Evolutionary conservation across 2,329 filamentous ascomycete species (phyloP).

Genomic region (Fusarium buharicum): DNA sequence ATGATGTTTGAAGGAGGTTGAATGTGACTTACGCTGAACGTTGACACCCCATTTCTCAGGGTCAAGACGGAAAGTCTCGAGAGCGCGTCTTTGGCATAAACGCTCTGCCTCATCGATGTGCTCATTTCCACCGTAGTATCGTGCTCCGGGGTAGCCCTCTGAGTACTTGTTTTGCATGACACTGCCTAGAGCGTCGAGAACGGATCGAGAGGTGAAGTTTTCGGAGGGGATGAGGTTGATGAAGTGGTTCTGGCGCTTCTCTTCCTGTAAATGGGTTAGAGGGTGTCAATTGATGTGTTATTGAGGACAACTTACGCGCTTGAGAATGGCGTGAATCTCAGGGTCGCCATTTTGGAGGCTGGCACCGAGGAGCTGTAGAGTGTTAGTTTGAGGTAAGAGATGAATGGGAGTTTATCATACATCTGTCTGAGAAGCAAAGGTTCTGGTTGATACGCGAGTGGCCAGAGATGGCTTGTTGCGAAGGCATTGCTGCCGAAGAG

Average conservation of each 20-base stretch:
- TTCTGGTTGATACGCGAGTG: slow-evolving; percentile 31
- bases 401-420: slow-evolving; percentile 7
- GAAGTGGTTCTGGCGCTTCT: slow-evolving; percentile 93
- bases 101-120: slow-evolving; percentile 90
- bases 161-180: slow-evolving; percentile 99
- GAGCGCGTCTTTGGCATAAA: slow-evolving; percentile 85
- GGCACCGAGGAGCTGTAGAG: slow-evolving; percentile 76
- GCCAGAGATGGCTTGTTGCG: slow-evolving; percentile 39
- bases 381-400: slow-evolving; percentile 5
- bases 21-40: slow-evolving; percentile 75
- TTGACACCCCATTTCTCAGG: slow-evolving; percentile 93
- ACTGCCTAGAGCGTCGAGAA: slow-evolving; percentile 87
- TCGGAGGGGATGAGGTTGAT: slow-evolving; percentile 95
- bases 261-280: slow-evolving; percentile 70
- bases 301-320: slow-evolving; percentile 70
- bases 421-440: slow-evolving; percentile 41
- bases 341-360: slow-evolving; percentile 84
- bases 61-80: slow-evolving; percentile 85
- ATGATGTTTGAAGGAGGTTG: neutral
- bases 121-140: slow-evolving; percentile 96
- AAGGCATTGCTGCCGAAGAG: slow-evolving; percentile 42
- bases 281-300: neutral
- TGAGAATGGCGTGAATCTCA: slow-evolving; percentile 82
- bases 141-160: slow-evolving; percentile 91
- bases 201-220: slow-evolving; percentile 90